Evolutionary conservation across 306 rosid genomes (phyloP).

Genomic region (Cajanus cajan): DNA sequence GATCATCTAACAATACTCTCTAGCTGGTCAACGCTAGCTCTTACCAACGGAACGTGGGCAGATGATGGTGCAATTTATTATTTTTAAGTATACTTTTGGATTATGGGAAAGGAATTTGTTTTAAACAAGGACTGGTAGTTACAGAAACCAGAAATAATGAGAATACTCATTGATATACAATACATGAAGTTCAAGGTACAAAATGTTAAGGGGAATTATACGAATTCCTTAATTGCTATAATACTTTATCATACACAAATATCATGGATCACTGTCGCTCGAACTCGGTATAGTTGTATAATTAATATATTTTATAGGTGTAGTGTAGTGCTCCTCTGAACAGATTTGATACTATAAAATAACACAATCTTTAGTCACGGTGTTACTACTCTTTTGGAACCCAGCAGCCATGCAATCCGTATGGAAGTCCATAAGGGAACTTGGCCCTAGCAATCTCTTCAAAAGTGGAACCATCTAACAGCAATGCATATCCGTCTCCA

Average conservation of each 20-base stretch:
- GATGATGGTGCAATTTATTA: neutral
- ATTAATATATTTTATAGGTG: neutral
- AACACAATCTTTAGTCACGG: neutral
- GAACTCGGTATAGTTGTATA: neutral
- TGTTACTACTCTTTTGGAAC: conserved; percentile 53
- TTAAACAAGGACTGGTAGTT: neutral
- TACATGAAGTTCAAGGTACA: neutral
- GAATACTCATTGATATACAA: neutral
- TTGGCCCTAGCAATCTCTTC: conserved; percentile 92
- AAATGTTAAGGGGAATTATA: neutral
- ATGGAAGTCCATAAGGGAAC: conserved; percentile 90
- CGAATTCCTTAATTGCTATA: conserved; percentile 11
- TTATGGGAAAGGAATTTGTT: neutral
- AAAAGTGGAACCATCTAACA: conserved; percentile 79
- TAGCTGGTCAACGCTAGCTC: neutral
- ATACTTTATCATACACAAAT: neutral
- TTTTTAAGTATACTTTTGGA: neutral
- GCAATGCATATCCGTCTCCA: conserved; percentile 76
- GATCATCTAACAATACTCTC: neutral
- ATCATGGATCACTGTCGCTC: conserved; percentile 3
- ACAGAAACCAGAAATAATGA: neutral
- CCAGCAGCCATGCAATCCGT: conserved; percentile 98
- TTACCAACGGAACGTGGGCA: neutral
- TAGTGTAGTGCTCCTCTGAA: neutral
- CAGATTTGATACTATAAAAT: neutral